Conservation (phyloP, 176 grass and related monocot species). For the Otatea glauca region DNA sequence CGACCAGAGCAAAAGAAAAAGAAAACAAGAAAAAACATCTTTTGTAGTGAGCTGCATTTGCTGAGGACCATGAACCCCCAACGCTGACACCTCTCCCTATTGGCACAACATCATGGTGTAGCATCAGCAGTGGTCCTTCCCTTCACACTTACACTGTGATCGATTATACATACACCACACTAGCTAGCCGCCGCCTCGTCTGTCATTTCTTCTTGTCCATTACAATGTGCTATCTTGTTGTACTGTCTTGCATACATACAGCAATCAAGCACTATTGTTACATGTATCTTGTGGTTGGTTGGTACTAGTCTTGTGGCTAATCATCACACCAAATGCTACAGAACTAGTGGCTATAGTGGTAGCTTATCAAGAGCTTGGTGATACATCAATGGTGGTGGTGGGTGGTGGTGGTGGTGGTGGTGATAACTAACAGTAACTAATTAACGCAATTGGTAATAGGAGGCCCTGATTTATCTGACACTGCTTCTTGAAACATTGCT, state of each 20-base stretch:
- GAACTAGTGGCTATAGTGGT: slow-evolving; percentile 30
- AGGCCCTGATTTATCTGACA: slow-evolving; percentile 39
- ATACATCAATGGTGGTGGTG: slow-evolving; percentile 43
- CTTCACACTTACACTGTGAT: slow-evolving; percentile 21
- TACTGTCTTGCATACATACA: slow-evolving; percentile 35
- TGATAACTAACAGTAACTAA: slow-evolving; percentile 37
- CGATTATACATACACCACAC: slow-evolving; percentile 36
- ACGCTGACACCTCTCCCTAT: slow-evolving; percentile 38
- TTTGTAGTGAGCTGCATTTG: slow-evolving; percentile 37
- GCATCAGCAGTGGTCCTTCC: slow-evolving; percentile 22
- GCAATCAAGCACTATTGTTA: slow-evolving; percentile 30
- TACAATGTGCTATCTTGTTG: slow-evolving; percentile 5
- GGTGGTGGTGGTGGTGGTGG: neutral
- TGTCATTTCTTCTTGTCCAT: slow-evolving; percentile 29
- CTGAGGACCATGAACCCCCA: slow-evolving; percentile 32
- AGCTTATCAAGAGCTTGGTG: slow-evolving; percentile 24
- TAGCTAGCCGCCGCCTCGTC: neutral
- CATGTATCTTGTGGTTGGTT: slow-evolving; percentile 50
- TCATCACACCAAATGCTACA: slow-evolving; percentile 45
- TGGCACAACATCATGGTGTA: neutral
- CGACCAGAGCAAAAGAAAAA: neutral
- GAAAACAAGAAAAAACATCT: neutral
- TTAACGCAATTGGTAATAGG: slow-evolving; percentile 4
- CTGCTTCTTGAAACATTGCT: neutral
- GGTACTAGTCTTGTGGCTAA: slow-evolving; percentile 49